Percentiles rank a stretch among this genome's conserved stretches.
These are phyloP conservation scores for Galeopsis tetrahit DNA, from an alignment of 257 asterid genomes.

Conservation along the genomic window DNA sequence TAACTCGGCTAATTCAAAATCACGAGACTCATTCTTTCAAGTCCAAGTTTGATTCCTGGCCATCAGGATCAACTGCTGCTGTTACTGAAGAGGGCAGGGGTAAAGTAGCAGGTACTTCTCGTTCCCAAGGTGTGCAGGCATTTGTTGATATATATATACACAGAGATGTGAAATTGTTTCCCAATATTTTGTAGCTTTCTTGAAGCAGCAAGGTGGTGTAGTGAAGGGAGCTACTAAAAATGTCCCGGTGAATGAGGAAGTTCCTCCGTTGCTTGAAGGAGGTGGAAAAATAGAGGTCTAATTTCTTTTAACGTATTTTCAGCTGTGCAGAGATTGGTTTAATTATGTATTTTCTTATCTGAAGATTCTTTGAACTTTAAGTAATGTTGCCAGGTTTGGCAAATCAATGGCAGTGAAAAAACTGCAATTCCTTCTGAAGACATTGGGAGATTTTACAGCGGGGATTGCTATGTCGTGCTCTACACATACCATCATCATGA, in stretches of 20 bases:
- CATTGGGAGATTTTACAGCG: conserved; percentile 89
- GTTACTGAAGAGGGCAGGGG: conserved; percentile 96
- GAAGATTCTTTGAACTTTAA: conserved; percentile 13
- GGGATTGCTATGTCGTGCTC: conserved; percentile 92
- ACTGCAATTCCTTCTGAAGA: conserved; percentile 77
- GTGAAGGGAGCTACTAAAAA: conserved; percentile 77
- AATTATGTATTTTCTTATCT: conserved; percentile 2
- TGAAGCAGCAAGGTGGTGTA: conserved; percentile 95
- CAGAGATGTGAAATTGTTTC: conserved; percentile 30
- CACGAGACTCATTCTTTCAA: conserved; percentile 91
- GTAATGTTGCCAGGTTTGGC: conserved; percentile 77
- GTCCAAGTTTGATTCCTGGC: conserved; percentile 94
- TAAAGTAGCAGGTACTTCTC: conserved; percentile 88
- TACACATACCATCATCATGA: conserved; percentile 87
- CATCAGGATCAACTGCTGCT: conserved; percentile 74
- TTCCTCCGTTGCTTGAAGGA: conserved; percentile 89
- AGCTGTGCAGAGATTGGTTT: conserved; percentile 10
- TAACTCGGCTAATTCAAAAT: conserved; percentile 88
- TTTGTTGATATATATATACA: conserved; percentile 17
- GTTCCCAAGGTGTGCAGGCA: conserved; percentile 24
- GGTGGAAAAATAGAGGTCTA: conserved; percentile 88
- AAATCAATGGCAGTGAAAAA: conserved; percentile 72
- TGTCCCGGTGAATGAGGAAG: conserved; percentile 77
- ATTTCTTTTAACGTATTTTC: conserved; percentile 24
- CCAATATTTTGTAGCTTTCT: conserved; percentile 61